These are phyloP conservation scores for Kuraishia capsulata DNA, from an alignment of 805 yeast genomes.

Conservation along the genomic window DNA sequence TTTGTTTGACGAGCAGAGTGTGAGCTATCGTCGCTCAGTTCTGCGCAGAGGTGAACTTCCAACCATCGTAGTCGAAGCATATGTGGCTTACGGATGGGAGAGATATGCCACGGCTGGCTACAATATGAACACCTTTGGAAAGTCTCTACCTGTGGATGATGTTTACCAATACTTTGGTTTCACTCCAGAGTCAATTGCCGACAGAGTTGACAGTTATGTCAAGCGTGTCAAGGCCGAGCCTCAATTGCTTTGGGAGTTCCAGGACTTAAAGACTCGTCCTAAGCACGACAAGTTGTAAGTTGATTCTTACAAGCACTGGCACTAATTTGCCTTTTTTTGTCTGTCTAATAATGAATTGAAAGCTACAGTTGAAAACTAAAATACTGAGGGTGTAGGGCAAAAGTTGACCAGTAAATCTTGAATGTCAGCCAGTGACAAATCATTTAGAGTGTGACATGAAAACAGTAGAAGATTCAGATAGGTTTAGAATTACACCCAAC, in stretches of 20 bases:
- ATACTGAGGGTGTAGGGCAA: too few relatives aligned
- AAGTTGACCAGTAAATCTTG: too few relatives aligned
- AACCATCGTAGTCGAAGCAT: slow-evolving; percentile 23
- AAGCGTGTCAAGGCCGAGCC: slow-evolving; percentile 4
- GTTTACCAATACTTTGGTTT: slow-evolving; percentile 24
- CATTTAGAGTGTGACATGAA: too few relatives aligned
- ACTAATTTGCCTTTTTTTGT: background rate
- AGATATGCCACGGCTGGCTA: slow-evolving; percentile 26
- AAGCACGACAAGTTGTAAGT: slow-evolving; percentile 5
- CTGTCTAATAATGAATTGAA: background rate
- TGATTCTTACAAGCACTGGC: too few relatives aligned
- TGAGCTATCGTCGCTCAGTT: slow-evolving; percentile 17
- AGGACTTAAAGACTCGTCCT: slow-evolving; percentile 5
- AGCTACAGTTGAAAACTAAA: too few relatives aligned
- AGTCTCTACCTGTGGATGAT: slow-evolving; percentile 22
- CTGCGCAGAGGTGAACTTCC: slow-evolving; percentile 17
- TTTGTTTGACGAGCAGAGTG: slow-evolving; percentile 20
- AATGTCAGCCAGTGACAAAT: too few relatives aligned
- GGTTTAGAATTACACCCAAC: too few relatives aligned
- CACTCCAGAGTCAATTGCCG: slow-evolving; percentile 15
- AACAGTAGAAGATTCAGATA: too few relatives aligned
- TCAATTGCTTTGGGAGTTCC: slow-evolving; percentile 7
- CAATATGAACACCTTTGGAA: slow-evolving; percentile 24
- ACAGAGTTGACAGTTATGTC: slow-evolving; percentile 14
- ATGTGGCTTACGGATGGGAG: slow-evolving; percentile 26